phyloP scores from a whole-genome alignment of 495 filamentous ascomycete genomes.

The Lasiosphaeriaceae sp. region DNA sequence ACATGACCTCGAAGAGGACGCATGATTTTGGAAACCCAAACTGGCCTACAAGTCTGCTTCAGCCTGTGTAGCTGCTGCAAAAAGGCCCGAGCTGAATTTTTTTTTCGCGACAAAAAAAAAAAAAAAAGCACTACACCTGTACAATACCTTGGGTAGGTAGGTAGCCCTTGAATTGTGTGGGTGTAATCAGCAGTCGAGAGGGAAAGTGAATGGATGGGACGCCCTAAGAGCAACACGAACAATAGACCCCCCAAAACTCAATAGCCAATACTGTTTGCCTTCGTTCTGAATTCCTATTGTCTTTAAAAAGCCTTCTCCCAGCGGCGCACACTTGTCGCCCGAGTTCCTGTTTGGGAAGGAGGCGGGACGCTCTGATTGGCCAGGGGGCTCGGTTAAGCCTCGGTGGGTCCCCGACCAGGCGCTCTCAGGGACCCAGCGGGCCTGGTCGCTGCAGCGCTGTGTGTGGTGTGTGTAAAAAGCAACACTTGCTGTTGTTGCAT shows the following conservation, averaged over 20 bases:
- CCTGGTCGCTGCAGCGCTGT: neutral
- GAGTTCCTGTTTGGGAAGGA: constrained; percentile 32
- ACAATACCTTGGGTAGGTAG: too few species aligned
- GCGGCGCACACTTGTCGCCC: neutral
- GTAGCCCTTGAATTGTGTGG: too few species aligned
- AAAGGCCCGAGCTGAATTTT: constrained; percentile 7
- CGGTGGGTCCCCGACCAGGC: constrained; percentile 10
- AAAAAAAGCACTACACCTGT: too few species aligned
- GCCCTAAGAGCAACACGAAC: too few species aligned
- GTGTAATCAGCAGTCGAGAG: too few species aligned
- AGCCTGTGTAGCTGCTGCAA: neutral
- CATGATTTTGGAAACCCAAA: neutral
- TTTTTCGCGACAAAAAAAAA: too few species aligned
- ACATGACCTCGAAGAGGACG: too few species aligned
- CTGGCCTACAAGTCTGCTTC: neutral
- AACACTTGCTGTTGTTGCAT: neutral
- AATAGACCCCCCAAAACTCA: too few species aligned
- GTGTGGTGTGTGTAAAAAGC: neutral
- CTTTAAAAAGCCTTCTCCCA: neutral
- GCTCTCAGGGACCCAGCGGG: neutral
- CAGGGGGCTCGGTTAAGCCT: constrained; percentile 24
- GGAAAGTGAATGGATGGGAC: too few species aligned
- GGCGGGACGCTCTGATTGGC: constrained; percentile 21
- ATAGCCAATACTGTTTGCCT: neutral
- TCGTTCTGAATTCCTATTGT: too few species aligned